A percentile compares a stretch with the other conserved stretches of the same genome.
phyloP scores from a whole-genome alignment of 768 basidiomycete genomes.

The Dentipellis sp. region DNA sequence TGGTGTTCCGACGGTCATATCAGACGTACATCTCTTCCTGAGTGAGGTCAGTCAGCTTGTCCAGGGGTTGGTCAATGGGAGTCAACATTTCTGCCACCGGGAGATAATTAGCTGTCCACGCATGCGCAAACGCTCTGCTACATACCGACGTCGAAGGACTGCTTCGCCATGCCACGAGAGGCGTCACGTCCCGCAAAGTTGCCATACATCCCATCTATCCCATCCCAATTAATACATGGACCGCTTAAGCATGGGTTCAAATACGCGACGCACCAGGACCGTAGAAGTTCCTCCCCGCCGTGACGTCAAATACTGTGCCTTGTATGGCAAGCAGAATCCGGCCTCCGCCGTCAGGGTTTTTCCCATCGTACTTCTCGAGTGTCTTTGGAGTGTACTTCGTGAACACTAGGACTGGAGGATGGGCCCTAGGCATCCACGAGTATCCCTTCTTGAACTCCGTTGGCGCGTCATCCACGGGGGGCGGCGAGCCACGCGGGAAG shows the following conservation, averaged over 20 bases:
- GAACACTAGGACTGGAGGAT: slow-evolving; percentile 72
- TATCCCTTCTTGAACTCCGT: slow-evolving; percentile 75
- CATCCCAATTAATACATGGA: background rate
- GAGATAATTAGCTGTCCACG: background rate
- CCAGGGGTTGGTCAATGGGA: slow-evolving; percentile 76
- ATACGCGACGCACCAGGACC: slow-evolving; percentile 65
- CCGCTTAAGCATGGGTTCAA: background rate
- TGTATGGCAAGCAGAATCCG: slow-evolving; percentile 84
- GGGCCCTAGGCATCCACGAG: slow-evolving; percentile 84
- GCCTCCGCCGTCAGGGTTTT: slow-evolving; percentile 19
- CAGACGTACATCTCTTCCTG: slow-evolving; percentile 71
- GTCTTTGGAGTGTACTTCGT: slow-evolving; percentile 74
- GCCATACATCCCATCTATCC: slow-evolving; percentile 86
- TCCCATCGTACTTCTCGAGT: slow-evolving; percentile 54
- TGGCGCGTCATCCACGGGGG: slow-evolving; percentile 34
- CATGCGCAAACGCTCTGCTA: background rate
- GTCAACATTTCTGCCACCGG: slow-evolving; percentile 73
- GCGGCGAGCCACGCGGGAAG: slow-evolving; percentile 51
- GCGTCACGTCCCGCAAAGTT: slow-evolving; percentile 98
- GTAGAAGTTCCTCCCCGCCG: slow-evolving; percentile 83
- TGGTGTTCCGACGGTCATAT: too few relatives aligned
- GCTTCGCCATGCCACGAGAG: slow-evolving; percentile 94
- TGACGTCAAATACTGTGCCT: slow-evolving; percentile 89
- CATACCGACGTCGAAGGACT: slow-evolving; percentile 88
- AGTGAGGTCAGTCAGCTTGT: slow-evolving; percentile 72